A percentile compares a stretch with the other conserved stretches of the same genome.
Conservation (phyloP, 176 grass and related monocot species). For the Hordeum marinum region DNA sequence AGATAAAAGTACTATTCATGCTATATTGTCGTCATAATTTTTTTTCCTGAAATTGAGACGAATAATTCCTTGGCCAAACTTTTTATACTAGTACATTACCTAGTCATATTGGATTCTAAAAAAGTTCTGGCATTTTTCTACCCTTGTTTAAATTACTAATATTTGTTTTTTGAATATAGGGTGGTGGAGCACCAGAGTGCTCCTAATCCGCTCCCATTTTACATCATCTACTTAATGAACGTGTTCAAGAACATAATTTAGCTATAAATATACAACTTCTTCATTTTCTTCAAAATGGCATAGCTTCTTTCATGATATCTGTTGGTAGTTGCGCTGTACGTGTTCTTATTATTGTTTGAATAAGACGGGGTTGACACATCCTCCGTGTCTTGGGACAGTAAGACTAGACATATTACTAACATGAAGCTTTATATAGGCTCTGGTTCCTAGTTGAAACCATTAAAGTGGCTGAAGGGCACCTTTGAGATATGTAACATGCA, state of each 20-base stretch:
- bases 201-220: too few relatives aligned
- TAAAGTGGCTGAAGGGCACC: background rate
- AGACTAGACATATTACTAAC: background rate
- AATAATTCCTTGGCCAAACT: too few relatives aligned
- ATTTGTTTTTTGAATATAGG: too few relatives aligned
- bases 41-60: too few relatives aligned
- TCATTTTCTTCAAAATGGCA: background rate
- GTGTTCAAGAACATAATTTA: background rate
- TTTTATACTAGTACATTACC: too few relatives aligned
- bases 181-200: too few relatives aligned
- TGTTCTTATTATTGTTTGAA: background rate
- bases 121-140: too few relatives aligned
- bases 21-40: too few relatives aligned
- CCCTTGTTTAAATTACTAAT: too few relatives aligned
- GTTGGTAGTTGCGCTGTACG: background rate
- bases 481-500: background rate
- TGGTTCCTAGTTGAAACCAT: background rate
- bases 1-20: too few relatives aligned
- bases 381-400: background rate
- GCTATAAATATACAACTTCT: background rate
- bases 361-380: background rate
- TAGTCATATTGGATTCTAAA: too few relatives aligned
- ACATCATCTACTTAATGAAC: background rate
- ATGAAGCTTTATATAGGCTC: background rate
- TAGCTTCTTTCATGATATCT: background rate